Base-by-base conservation (phyloP, 179 eudicot genomes). In the Spergularia azorica region DNA sequence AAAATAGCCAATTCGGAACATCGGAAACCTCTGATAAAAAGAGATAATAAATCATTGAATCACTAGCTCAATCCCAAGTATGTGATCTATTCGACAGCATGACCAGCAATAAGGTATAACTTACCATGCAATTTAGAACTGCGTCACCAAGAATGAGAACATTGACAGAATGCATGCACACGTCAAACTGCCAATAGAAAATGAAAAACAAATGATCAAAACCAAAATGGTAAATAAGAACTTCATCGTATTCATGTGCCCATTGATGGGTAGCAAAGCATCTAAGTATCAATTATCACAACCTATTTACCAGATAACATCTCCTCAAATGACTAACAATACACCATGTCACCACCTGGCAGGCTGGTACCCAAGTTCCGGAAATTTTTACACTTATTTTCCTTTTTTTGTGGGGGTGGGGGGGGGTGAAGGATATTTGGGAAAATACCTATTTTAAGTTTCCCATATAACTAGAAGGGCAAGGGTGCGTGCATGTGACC, bases 1-100 rank as follows among this genome's bases (percentile, higher is more conserved):
- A 63, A 95, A 93, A 81, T 95, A 93, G 15, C 86, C 83, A 61
- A 91, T 67, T 41, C 97, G 90, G 82, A 93, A 95, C 82, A 89
- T 79, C 65, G 98, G 97, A 76, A 93, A 91, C 66, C 87, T 79
- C 98, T 95, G 93, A 20, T 8, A 59, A 3, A 4, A 52, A n/a
- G 73, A 74, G 79, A 61, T 3, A 57, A 32, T 26, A 26, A 26
- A 21, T 13, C 39, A 81, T 71, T 79, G 21, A 32, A 54, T n/a
- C 62, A 54, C 20, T 54, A 70, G 14, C 15, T 54, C 7, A 55
- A 55, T 36, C 16, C 62, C 50, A 36, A 70, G 15, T 7, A 58
- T 56, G 38, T 18, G 7, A 26, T 66, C 18, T 21, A 67, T 10
- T 16, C 26, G 18, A 67, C 48, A 54, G 59, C 26, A 43, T 5